Evolutionary conservation across 192 early-diverging fungal species (phyloP).

Genomic region (Dispira parvispora): DNA sequence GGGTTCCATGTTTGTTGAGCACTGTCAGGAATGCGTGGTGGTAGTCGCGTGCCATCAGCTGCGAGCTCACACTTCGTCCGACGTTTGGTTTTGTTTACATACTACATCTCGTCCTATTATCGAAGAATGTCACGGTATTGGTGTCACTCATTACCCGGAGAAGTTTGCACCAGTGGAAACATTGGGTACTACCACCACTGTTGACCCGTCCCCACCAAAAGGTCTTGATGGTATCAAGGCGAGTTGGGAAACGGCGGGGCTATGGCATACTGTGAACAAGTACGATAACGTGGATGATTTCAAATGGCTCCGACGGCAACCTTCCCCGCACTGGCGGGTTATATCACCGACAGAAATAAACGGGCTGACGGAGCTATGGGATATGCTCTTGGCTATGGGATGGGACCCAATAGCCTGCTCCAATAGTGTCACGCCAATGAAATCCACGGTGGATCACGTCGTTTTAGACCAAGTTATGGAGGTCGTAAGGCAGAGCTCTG

Average conservation of each 20-base stretch:
- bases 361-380: no score
- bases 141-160: neutral
- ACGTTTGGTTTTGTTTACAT: neutral
- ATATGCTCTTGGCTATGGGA: no score
- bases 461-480: no score
- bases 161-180: no score
- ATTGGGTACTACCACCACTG: neutral
- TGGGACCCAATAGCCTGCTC: no score
- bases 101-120: neutral
- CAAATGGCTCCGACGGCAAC: neutral
- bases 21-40: neutral
- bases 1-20: neutral
- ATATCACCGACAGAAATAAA: neutral
- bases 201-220: neutral
- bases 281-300: constrained; percentile 1
- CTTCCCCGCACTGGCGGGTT: neutral
- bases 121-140: neutral
- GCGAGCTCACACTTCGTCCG: neutral
- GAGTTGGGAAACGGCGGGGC: neutral
- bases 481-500: no score
- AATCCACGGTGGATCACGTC: no score
- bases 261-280: neutral
- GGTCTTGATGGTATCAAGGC: neutral
- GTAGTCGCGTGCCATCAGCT: neutral
- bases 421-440: no score